Base-by-base conservation (phyloP, 345 rosid species). In the Salix viminalis region DNA sequence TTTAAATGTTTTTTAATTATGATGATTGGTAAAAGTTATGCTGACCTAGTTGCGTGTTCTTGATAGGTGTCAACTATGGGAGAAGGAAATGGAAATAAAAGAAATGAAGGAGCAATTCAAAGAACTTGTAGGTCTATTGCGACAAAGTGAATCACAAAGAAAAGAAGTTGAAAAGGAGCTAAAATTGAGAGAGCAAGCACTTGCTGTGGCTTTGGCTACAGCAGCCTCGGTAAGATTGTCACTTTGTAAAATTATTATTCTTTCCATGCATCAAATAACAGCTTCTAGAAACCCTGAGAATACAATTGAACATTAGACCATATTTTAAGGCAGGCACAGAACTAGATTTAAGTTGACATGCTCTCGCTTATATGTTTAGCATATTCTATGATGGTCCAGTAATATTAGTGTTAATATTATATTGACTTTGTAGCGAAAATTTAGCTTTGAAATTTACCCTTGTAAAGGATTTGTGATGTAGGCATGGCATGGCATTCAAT, bases 101-200 rank as follows among this genome's bases (percentile, higher is more conserved):
- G 97, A 93, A 87, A 92, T 93, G 92, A 93, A 96, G 84, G 97
- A 92, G 76, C 97, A 92, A 74, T 85, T 94, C 54, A 91, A 90
- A 84, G 98, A 95, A 88, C 94, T 95, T 34, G 94, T 95, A 54
- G 82, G 86, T 56, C 79, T 95, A 73, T 66, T 91, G 79, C 83
- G 87, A 58, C 95, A 93, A 80, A 92, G 99, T 77, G 99, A 94
- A 83, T 32, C 84, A 46, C 87, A 82, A 76, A 91, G 91, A 84
- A 91, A 89, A 80, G 97, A 95, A 82, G 85, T 88, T 65, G 97
- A 91, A 77, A 90, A 91, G 81, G 99, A 95, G 83, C 84, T 95
- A 48, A 95, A 88, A 78, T 39, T 86, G 76, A 87, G 95, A 74
- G 98, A 93, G 80, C 94, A 93, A 84, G 92, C 89, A 65, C 77